phyloP scores from a whole-genome alignment of 2,329 filamentous ascomycete species.

The Dendryphion nanum region DNA sequence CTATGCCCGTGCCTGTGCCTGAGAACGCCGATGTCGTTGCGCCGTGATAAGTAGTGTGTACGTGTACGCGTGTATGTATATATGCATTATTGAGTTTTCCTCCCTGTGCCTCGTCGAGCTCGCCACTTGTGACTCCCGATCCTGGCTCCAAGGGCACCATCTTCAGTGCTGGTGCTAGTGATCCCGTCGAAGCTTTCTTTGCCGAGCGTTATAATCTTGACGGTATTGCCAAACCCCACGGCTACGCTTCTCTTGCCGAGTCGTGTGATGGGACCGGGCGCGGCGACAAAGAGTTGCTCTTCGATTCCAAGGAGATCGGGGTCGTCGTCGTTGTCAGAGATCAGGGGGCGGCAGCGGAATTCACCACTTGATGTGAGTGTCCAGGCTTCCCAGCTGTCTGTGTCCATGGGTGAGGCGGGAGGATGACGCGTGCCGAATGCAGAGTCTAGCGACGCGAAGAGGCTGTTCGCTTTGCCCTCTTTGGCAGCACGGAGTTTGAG shows the following conservation, averaged over 20 bases:
- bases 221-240: constrained; percentile 68
- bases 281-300: constrained; percentile 62
- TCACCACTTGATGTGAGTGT: constrained; percentile 49
- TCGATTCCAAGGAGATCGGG: constrained; percentile 29
- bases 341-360: constrained; percentile 41
- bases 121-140: constrained; percentile 14
- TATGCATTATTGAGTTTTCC: constrained; percentile 17
- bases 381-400: constrained; percentile 55
- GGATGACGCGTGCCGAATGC: constrained; percentile 6
- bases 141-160: constrained; percentile 5
- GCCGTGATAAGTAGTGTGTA: no score
- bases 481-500: constrained; percentile 28
- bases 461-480: constrained; percentile 8
- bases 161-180: constrained; percentile 10
- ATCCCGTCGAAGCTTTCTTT: constrained; percentile 60
- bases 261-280: constrained; percentile 62
- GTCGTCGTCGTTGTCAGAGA: constrained; percentile 5
- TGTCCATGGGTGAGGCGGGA: constrained; percentile 13
- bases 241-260: constrained; percentile 66
- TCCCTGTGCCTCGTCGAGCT: constrained; percentile 10
- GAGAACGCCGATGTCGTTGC: no score
- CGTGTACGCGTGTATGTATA: no score
- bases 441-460: constrained; percentile 7
- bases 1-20: no score
- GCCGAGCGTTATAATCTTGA: constrained; percentile 69